Base-by-base conservation (phyloP, 805 yeast genomes). In the Pichia cephalocereana region DNA sequence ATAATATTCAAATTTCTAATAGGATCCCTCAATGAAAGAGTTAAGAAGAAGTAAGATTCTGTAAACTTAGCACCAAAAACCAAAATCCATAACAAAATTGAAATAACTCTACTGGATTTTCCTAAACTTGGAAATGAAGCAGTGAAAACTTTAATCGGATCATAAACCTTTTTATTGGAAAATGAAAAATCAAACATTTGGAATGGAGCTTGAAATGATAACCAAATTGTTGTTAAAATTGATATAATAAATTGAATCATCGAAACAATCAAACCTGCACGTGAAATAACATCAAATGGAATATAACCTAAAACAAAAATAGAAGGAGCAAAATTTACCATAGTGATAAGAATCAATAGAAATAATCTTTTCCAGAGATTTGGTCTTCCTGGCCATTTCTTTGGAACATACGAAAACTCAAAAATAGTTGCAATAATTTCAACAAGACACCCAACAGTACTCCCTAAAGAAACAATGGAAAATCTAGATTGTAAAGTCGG, bases 31-130 rank as follows among this genome's bases (percentile, higher is more conserved):
- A 77, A 58, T 1, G 81, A 76, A 47, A 77, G 66, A 0, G 80
- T 75, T 52, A 77, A 64, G 54, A 75, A 77, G 57, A 75, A 68
- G 55, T 77, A 77, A 1, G 81, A 76, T 56, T 77, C 81, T 27
- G 69, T 50, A 53, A 75, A 76, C 52, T 77, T 77, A 5, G 77
- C 75, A 12, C 64, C 51, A 51, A 76, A 76, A 0, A 77, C 73
- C 6, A 67, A 59, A 7, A 69, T 18, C 82, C 82, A 77, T 30
- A 77, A 58, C 2, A 70, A 62, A 26, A 65, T 61, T 0, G 81
- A 76, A 4, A 75, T 63, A 0, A 65, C 60, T 28, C 60, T 54
- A 31, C 71, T 72, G 6, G 67, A 60, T 1, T 68, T 69, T 26
- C 58, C 64, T 15, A 77, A 59, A 15, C 55, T 57, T 36, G 76